Evolutionary conservation across 148 eudicot species (phyloP), one percentile per base, ranked within the genome.

Genomic region (Cornus florida): DNA sequence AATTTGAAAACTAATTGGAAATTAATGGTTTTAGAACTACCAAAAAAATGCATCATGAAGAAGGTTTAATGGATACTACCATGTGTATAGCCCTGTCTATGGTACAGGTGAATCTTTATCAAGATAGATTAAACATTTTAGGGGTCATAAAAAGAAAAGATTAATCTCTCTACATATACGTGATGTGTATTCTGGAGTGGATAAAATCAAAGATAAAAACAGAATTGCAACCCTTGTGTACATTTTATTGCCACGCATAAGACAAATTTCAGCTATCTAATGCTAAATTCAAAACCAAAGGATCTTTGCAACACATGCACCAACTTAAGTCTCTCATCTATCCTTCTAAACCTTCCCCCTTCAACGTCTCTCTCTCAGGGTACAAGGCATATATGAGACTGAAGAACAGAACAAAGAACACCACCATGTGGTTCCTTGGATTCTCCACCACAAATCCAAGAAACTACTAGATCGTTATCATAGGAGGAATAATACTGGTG

Each of bases 351-450:
- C 73, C 11, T n/a, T 46, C 17, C 16, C 22, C 24, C 65, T 32
- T 39, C 20, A 22, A 20, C 32, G 22, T 28, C 43, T 48, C 31
- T 69, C 56, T 31, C 66, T 24, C 72, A 28, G 28, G 28, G 33
- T 65, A 73, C 56, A 31, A 56, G 65, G 53, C 66, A 83, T 57
- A 69, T 32, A 64, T 28, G 68, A 46, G 69, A 28, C 20, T 0
- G 16, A 31, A 70, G 17, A 56, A 22, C 41, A 69, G 33, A 68
- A 17, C 69, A 69, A 68, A 43, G 22, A 13, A 6, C 14, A 60
- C n/a, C 22, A 83, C 71, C 72, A 87, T 85, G 87, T 78, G 82
- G 86, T 79, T 85, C 32, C 71, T 80, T 43, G 87, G 85, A 56
- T 81, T 80, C 69, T 28, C 28, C 28, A 28, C 28, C 28, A 28